Conservation (phyloP, 495 filamentous ascomycete genomes). For the Venustampulla echinocandica region DNA sequence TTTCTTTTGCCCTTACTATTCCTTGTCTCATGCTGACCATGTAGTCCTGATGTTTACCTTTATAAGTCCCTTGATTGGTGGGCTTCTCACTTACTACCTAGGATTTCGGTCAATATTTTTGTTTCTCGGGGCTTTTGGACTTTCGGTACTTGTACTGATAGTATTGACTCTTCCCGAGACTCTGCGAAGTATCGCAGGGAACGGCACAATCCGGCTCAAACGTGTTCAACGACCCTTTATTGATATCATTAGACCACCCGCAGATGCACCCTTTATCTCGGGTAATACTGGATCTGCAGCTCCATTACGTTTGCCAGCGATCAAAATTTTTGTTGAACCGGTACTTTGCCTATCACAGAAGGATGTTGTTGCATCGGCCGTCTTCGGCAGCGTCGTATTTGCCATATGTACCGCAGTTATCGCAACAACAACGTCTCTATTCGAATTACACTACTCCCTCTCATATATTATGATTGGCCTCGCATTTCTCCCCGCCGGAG, state of each 20-base stretch:
- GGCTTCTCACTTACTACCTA: slow-evolving; percentile 36
- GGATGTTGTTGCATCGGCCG: slow-evolving; percentile 30
- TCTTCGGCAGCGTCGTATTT: slow-evolving; percentile 42
- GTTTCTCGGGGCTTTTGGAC: slow-evolving; percentile 42
- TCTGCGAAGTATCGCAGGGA: slow-evolving; percentile 42
- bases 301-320: slow-evolving; percentile 1
- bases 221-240: slow-evolving; percentile 11
- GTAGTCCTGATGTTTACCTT: slow-evolving; percentile 15
- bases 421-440: slow-evolving; percentile 45
- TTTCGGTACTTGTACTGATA: slow-evolving; percentile 33
- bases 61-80: slow-evolving; percentile 44
- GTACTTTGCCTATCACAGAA: slow-evolving; percentile 5
- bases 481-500: slow-evolving; percentile 49
- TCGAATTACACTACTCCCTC: slow-evolving; percentile 50
- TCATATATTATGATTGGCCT: slow-evolving; percentile 55
- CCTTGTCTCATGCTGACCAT: not conserved
- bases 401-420: slow-evolving; percentile 50
- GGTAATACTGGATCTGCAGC: slow-evolving; percentile 2
- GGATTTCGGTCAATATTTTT: slow-evolving; percentile 52
- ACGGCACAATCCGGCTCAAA: slow-evolving; percentile 31
- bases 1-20: slow-evolving; percentile 27
- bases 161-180: slow-evolving; percentile 46
- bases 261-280: not conserved
- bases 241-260: not conserved
- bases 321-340: not conserved